These are phyloP conservation scores for Trichoderma asperelloides DNA, from an alignment of 495 filamentous ascomycete genomes.

Conservation along the genomic window DNA sequence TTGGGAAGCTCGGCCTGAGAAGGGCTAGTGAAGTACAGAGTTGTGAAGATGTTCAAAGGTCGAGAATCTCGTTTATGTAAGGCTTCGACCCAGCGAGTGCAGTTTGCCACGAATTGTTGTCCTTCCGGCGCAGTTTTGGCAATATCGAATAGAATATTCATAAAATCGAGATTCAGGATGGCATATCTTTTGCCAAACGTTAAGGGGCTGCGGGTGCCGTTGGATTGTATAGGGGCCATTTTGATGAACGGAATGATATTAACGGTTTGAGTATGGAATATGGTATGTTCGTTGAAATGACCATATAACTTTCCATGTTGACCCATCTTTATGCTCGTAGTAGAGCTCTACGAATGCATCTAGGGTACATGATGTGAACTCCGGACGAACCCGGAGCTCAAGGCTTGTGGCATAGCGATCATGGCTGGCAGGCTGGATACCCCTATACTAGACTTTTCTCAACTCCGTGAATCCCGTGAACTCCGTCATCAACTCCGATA, in stretches of 20 bases:
- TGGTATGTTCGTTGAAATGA: no score
- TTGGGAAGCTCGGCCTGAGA: constrained; percentile 25
- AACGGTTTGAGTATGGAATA: no score
- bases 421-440: no score
- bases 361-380: not conserved
- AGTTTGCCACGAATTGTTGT: constrained; percentile 19
- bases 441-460: not conserved
- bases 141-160: constrained; percentile 27
- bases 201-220: constrained; percentile 13
- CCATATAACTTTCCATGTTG: no score
- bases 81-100: constrained; percentile 28
- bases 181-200: constrained; percentile 31
- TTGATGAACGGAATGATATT: not conserved
- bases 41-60: constrained; percentile 34
- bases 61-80: constrained; percentile 25
- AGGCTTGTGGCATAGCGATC: no score
- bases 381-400: not conserved
- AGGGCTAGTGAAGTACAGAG: constrained; percentile 25
- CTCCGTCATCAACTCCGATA: not conserved
- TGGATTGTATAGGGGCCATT: constrained; percentile 5
- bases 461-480: not conserved
- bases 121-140: constrained; percentile 26
- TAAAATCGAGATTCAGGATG: constrained; percentile 39
- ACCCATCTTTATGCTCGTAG: no score
- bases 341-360: no score